Conservation (phyloP, 495 filamentous ascomycete species). For the Cercophora samala region DNA sequence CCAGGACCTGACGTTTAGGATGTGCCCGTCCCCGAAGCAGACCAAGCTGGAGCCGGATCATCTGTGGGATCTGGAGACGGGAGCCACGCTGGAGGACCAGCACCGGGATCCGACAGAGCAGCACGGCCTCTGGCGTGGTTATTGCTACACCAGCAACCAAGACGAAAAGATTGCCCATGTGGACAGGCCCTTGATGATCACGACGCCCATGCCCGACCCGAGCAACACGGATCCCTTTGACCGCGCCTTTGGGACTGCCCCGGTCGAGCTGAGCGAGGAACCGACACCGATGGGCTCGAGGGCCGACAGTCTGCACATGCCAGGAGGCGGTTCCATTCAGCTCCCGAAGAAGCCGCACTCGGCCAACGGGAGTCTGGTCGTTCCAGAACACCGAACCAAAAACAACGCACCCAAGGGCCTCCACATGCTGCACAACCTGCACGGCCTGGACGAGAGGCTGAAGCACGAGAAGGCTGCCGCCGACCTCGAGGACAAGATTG, state of each 20-base stretch:
- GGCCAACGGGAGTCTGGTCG: slow-evolving; percentile 13
- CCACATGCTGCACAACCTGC: slow-evolving; percentile 47
- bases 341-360: slow-evolving; percentile 10
- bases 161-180: slow-evolving; percentile 38
- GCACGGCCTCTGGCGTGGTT: slow-evolving; percentile 66
- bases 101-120: slow-evolving; percentile 48
- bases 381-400: slow-evolving; percentile 31
- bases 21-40: slow-evolving; percentile 72
- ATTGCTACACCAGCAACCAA: slow-evolving; percentile 46
- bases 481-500: slow-evolving; percentile 52
- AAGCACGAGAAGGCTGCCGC: slow-evolving; percentile 47
- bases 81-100: slow-evolving; percentile 40
- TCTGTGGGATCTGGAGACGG: slow-evolving; percentile 34
- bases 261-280: slow-evolving; percentile 29
- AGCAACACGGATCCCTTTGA: slow-evolving; percentile 39
- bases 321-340: background rate
- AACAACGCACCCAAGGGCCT: slow-evolving; percentile 38
- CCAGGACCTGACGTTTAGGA: slow-evolving; percentile 66
- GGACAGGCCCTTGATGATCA: slow-evolving; percentile 37
- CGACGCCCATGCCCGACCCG: slow-evolving; percentile 34
- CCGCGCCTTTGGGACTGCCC: slow-evolving; percentile 32
- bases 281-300: slow-evolving; percentile 16
- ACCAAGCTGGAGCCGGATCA: slow-evolving; percentile 70
- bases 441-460: slow-evolving; percentile 47
- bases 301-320: slow-evolving; percentile 1